Base-by-base conservation (phyloP, 2,329 filamentous ascomycete genomes). In the Ophiostoma populinum region DNA sequence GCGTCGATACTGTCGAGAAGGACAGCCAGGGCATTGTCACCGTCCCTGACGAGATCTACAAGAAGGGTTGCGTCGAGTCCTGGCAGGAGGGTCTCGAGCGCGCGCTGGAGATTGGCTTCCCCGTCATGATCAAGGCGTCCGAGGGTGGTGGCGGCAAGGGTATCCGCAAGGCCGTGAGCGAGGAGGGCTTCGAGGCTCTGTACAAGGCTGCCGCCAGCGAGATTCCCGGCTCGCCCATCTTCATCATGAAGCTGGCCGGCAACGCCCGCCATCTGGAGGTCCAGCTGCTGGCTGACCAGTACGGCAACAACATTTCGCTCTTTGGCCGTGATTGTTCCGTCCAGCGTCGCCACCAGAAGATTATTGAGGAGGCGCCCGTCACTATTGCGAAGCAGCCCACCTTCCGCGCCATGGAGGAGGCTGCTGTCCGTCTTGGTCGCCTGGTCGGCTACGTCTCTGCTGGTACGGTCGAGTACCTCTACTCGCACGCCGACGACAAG, bases 121-220 rank as follows among this genome's bases (percentile, higher is more conserved):
- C 90, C 12, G 80, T 98, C 65, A 98, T 98, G 90, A 83, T 98
- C 57, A 98, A 98, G 67, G 90, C 90, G n/a, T 95, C 90, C 3
- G 90, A 98, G 65, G 90, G 90, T 62, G 90, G 90, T 63, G 90
- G 90, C 62, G 90, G 90, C 55, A 98, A 98, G 67, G 90, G 90
- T 69, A 98, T 98, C 54, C 83, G 92, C 55, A 94, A 95, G 63
- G 90, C 90, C 46, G 67, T 82, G 42, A 66, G 66, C 42, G 86
- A 93, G 55, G 78, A 87, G 27, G 75, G 80, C 43, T 98, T 98
- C 50, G 68, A 79, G 52, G 65, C 68, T 47, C 66, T 95, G 30
- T 98, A 95, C 69, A 90, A 92, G 58, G 90, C 87, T 30, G 90
- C 92, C 16, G 86, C 90, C 5, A 92, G 79, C 56, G 92, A 98